Conservation (phyloP, 179 eudicot species). For the Gypsophila paniculata region DNA sequence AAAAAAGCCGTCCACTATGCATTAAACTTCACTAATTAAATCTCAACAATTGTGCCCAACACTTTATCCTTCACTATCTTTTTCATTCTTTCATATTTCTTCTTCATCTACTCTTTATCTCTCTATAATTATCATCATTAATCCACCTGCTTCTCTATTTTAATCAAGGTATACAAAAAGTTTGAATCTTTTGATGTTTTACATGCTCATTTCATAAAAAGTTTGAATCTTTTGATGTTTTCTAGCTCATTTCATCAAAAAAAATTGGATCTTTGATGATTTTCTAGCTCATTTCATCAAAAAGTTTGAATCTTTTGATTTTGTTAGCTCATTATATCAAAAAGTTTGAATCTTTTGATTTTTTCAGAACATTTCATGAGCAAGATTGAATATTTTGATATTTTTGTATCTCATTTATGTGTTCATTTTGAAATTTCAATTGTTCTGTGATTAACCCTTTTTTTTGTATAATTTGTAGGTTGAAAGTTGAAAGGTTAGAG, state of each 20-base stretch:
- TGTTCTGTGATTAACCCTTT: constrained; percentile 3
- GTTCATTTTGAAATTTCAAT: neutral
- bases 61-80: neutral
- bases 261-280: neutral
- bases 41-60: constrained; percentile 6
- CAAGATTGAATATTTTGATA: neutral
- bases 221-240: constrained; percentile 2
- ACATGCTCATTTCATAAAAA: neutral
- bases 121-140: constrained; percentile 8
- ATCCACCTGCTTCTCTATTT: constrained; percentile 10
- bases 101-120: constrained; percentile 14
- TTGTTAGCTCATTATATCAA: too few species aligned
- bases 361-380: neutral
- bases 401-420: constrained; percentile 1
- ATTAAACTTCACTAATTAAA: neutral
- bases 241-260: neutral
- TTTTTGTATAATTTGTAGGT: constrained; percentile 12
- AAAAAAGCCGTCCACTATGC: constrained; percentile 12
- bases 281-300: too few species aligned
- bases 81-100: constrained; percentile 8
- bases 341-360: neutral
- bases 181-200: constrained; percentile 3
- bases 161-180: constrained; percentile 10
- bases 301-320: too few species aligned
- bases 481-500: neutral